Evolutionary conservation across 495 filamentous ascomycete genomes (phyloP).

Genomic region (Barbatosphaeria neglecta): DNA sequence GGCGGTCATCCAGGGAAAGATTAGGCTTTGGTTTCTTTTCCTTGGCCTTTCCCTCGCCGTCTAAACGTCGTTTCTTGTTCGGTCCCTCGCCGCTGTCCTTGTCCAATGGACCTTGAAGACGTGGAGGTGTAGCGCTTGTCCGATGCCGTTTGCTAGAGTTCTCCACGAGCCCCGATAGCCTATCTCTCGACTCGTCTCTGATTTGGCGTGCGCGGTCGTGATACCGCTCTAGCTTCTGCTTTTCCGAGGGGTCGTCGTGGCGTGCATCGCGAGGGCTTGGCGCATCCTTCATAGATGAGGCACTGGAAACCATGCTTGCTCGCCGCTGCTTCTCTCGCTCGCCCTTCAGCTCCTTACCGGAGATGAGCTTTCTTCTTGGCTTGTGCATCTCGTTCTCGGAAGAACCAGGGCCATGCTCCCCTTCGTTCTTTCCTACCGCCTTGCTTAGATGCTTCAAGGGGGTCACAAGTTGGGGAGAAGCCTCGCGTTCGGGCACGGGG

Average conservation of each 20-base stretch:
- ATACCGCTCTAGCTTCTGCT: slow-evolving; percentile 30
- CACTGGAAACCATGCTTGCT: slow-evolving; percentile 34
- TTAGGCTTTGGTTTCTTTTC: slow-evolving; percentile 27
- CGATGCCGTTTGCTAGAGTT: slow-evolving; percentile 51
- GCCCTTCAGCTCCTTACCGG: slow-evolving; percentile 44
- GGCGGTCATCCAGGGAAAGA: slow-evolving; percentile 28
- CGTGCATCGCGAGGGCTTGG: slow-evolving; percentile 28
- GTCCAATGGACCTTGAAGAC: slow-evolving; percentile 42
- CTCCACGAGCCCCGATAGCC: slow-evolving; percentile 35
- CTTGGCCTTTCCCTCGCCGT: slow-evolving; percentile 32
- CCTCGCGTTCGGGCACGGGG: slow-evolving; percentile 45
- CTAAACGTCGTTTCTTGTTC: slow-evolving; percentile 37
- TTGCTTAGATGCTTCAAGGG: slow-evolving; percentile 26
- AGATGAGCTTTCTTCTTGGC: slow-evolving; percentile 48
- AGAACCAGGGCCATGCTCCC: slow-evolving; percentile 31
- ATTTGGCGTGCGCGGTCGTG: slow-evolving; percentile 38
- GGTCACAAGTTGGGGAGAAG: slow-evolving; percentile 34
- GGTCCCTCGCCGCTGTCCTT: slow-evolving; percentile 43
- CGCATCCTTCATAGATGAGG: slow-evolving; percentile 26
- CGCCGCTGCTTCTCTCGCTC: slow-evolving; percentile 43
- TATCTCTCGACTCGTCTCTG: slow-evolving; percentile 45
- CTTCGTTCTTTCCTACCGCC: slow-evolving; percentile 33
- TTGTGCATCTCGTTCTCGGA: slow-evolving; percentile 44
- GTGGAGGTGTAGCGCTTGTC: slow-evolving; percentile 55
- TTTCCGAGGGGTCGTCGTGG: slow-evolving; percentile 26